A percentile compares a stretch with the other conserved stretches of the same genome.
phyloP scores from a whole-genome alignment of 2,329 filamentous ascomycete genomes.

The Xylariales sp. region DNA sequence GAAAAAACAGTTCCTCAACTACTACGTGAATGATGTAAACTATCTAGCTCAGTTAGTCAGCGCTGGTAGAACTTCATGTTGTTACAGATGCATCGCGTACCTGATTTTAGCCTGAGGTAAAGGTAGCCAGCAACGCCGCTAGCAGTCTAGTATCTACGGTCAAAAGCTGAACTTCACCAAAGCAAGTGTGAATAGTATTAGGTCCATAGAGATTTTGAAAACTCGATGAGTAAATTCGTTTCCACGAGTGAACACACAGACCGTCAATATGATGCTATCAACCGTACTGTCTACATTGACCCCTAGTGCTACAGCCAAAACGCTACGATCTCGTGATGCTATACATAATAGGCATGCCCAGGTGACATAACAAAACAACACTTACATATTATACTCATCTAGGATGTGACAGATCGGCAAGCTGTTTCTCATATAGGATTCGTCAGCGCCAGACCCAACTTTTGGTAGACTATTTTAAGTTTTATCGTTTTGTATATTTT shows the following conservation, averaged over 20 bases:
- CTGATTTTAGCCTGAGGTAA: too few species aligned
- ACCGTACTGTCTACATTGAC: not conserved
- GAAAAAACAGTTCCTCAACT: too few species aligned
- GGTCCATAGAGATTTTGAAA: not conserved
- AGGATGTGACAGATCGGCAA: slow-evolving; percentile 3
- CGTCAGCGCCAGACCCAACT: not conserved
- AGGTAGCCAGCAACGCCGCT: too few species aligned
- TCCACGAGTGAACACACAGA: not conserved
- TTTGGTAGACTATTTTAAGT: not conserved
- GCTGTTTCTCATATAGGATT: not conserved
- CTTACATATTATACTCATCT: not conserved
- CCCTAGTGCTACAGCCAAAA: not conserved
- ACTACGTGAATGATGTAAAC: too few species aligned
- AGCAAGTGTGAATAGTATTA: too few species aligned
- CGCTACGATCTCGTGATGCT: not conserved
- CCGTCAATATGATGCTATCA: not conserved
- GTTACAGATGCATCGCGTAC: too few species aligned
- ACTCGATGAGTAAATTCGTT: not conserved
- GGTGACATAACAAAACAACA: too few species aligned
- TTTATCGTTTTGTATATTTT: not conserved
- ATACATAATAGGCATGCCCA: too few species aligned
- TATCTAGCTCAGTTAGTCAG: too few species aligned
- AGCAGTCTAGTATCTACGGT: not conserved
- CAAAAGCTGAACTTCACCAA: not conserved
- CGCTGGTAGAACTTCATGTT: too few species aligned